A percentile compares a stretch with the other conserved stretches of the same genome.
These are phyloP conservation scores for Leptographium procerum DNA, from an alignment of 2,329 filamentous ascomycete genomes.

Conservation along the genomic window DNA sequence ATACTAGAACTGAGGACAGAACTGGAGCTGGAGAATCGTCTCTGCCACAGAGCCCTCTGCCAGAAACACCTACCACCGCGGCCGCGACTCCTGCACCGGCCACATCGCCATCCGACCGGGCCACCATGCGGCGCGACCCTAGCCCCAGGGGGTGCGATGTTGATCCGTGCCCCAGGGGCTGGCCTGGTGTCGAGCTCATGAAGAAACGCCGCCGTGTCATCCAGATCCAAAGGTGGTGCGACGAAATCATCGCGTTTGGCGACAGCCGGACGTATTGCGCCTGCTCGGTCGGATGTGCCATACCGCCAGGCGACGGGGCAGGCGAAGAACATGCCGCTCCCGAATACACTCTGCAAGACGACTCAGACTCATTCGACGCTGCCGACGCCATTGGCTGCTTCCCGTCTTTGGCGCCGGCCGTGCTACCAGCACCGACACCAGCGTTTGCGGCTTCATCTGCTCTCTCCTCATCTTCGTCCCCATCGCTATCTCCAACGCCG, in stretches of 20 bases:
- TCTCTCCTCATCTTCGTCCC: background rate
- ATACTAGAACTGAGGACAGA: background rate
- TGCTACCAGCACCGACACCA: background rate
- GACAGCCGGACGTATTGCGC: conserved; percentile 17
- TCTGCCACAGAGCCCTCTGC: background rate
- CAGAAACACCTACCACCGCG: background rate
- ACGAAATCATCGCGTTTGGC: conserved; percentile 30
- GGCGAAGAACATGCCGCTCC: background rate
- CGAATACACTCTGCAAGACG: background rate
- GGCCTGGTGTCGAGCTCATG: conserved; percentile 3
- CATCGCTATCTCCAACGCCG: background rate
- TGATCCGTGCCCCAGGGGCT: conserved; percentile 4
- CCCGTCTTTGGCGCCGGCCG: background rate
- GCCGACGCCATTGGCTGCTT: background rate
- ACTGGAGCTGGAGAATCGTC: no score
- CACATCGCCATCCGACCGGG: background rate
- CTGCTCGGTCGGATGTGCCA: conserved; percentile 14
- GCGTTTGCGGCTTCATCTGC: background rate
- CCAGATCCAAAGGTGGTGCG: conserved; percentile 38
- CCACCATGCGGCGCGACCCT: background rate
- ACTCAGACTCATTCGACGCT: background rate
- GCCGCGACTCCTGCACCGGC: background rate
- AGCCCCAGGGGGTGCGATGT: background rate
- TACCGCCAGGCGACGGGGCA: background rate
- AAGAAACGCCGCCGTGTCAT: conserved; percentile 14